Evolutionary conservation across 805 yeast species (phyloP).

Genomic region (Candida succiphila): DNA sequence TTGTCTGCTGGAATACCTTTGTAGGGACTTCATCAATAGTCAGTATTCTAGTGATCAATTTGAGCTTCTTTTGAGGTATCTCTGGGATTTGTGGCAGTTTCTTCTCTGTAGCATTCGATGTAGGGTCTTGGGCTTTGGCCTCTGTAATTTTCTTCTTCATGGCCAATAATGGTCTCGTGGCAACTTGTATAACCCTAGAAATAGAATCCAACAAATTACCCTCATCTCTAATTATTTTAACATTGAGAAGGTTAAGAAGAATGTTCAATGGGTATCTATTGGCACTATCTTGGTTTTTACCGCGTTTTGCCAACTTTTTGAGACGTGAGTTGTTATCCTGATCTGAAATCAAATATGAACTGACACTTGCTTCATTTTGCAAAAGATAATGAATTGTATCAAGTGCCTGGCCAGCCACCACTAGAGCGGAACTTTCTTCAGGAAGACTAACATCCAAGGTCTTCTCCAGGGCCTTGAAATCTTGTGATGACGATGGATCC

Average conservation of each 20-base stretch:
- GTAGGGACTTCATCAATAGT: conserved; percentile 79
- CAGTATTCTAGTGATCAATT: conserved; percentile 54
- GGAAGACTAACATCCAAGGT: conserved; percentile 31
- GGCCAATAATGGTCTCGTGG: conserved; percentile 61
- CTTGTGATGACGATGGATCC: not conserved
- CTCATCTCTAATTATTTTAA: conserved; percentile 58
- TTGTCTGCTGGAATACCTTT: conserved; percentile 73
- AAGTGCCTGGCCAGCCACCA: conserved; percentile 67
- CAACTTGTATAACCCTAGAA: conserved; percentile 64
- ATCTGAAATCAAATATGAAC: conserved; percentile 70
- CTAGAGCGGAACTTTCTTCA: conserved; percentile 51
- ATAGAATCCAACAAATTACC: conserved; percentile 67
- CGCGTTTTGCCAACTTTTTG: conserved; percentile 25
- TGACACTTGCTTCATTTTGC: conserved; percentile 54
- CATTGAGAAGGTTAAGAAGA: conserved; percentile 52
- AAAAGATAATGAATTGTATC: conserved; percentile 66
- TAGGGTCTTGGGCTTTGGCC: not conserved
- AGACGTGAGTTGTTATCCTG: conserved; percentile 48
- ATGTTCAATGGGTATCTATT: conserved; percentile 66
- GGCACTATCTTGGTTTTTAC: conserved; percentile 28
- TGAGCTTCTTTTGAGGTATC: conserved; percentile 53
- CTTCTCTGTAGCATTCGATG: too few relatives aligned
- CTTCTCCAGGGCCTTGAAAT: conserved; percentile 1
- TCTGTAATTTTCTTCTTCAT: conserved; percentile 22
- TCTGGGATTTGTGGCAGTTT: conserved; percentile 38